Conservation (phyloP, 495 filamentous ascomycete genomes). For the Pyronema domesticum region DNA sequence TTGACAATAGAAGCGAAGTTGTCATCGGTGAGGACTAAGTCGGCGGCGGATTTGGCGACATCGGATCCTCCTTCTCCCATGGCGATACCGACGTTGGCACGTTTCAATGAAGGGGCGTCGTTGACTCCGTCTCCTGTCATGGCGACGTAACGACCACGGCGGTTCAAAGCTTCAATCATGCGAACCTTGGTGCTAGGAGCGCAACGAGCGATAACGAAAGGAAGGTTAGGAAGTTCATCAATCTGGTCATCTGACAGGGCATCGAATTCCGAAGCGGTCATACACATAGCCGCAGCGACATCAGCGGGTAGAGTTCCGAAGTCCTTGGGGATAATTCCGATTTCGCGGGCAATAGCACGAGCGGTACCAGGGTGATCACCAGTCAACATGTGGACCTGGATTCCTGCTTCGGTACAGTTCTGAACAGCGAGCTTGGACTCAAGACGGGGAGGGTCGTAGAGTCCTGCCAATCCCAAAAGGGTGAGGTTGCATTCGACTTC, state of each 20-base stretch:
- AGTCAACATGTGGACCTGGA: conserved; percentile 66
- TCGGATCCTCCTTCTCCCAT: conserved; percentile 61
- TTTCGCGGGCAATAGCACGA: conserved; percentile 54
- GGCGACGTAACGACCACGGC: conserved; percentile 39
- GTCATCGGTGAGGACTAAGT: conserved; percentile 77
- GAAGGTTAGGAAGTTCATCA: conserved; percentile 28
- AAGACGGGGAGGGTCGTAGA: conserved; percentile 56
- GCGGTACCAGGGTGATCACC: conserved; percentile 60
- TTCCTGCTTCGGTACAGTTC: conserved; percentile 50
- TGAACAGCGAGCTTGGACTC: conserved; percentile 48
- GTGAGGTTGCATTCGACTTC: conserved; percentile 39
- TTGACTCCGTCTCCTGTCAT: conserved; percentile 56
- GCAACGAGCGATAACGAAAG: conserved; percentile 33
- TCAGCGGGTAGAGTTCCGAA: conserved; percentile 28
- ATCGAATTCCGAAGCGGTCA: conserved; percentile 31
- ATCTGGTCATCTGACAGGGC: conserved; percentile 30
- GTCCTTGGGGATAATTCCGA: conserved; percentile 52
- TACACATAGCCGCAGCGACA: conserved; percentile 27
- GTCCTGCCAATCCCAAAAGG: conserved; percentile 52
- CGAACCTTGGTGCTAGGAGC: conserved; percentile 32
- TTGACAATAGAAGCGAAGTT: conserved; percentile 45
- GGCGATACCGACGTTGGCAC: conserved; percentile 49
- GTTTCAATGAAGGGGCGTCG: conserved; percentile 47
- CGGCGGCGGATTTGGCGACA: conserved; percentile 76
- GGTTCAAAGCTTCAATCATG: conserved; percentile 46